These are phyloP conservation scores for Boletus reticuloceps DNA, from an alignment of 768 basidiomycete genomes.

Conservation along the genomic window DNA sequence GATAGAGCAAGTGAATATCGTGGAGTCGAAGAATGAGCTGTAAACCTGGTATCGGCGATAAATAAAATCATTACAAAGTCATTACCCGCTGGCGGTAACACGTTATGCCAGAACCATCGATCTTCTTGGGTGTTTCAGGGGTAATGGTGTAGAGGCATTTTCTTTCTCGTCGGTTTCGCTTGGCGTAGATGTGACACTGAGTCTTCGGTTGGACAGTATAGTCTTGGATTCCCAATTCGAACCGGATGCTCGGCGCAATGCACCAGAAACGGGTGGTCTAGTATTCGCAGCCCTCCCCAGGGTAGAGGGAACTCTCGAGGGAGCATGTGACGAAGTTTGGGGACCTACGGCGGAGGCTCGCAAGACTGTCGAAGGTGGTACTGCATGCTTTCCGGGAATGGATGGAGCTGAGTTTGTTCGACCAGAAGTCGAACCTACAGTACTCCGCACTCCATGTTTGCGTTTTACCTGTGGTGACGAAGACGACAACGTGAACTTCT, in stretches of 20 bases:
- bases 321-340: constrained; percentile 39
- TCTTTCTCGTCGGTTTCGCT: constrained; percentile 60
- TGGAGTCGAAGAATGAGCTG: no score
- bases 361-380: constrained; percentile 39
- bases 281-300: constrained; percentile 24
- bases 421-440: constrained; percentile 56
- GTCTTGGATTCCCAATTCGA: constrained; percentile 33
- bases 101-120: constrained; percentile 13
- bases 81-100: background rate
- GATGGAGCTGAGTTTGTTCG: constrained; percentile 39
- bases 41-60: constrained; percentile 8
- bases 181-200: constrained; percentile 36
- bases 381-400: constrained; percentile 39
- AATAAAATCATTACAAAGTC: background rate
- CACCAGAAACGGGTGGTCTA: constrained; percentile 9
- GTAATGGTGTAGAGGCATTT: constrained; percentile 39
- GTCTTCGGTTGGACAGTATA: constrained; percentile 33
- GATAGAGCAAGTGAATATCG: constrained; percentile 1
- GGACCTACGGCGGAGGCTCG: constrained; percentile 32
- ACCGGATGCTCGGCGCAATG: constrained; percentile 30
- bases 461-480: constrained; percentile 54
- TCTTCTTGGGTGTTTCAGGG: constrained; percentile 19
- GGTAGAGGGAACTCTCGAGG: constrained; percentile 31
- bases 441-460: constrained; percentile 52
- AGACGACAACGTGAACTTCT: constrained; percentile 2